phyloP scores from a whole-genome alignment of 2,329 filamentous ascomycete genomes.

The Talaromyces sp. region DNA sequence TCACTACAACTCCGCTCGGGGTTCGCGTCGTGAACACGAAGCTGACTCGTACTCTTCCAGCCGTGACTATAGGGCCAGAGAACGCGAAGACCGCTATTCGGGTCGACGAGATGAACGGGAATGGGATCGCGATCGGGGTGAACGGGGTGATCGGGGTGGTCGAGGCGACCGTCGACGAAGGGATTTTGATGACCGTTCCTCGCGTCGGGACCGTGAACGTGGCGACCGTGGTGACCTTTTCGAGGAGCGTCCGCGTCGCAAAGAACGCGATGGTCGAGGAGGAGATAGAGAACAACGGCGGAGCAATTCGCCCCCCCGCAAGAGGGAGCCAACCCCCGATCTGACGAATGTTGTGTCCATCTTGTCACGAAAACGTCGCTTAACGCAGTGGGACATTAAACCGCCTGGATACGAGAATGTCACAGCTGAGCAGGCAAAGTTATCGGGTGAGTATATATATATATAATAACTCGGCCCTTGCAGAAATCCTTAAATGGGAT shows the following conservation, averaged over 20 bases:
- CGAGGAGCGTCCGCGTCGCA: slow-evolving; percentile 24
- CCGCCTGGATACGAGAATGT: slow-evolving; percentile 97
- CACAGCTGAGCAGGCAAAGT: slow-evolving; percentile 94
- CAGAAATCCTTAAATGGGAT: neutral
- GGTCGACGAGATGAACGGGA: slow-evolving; percentile 68
- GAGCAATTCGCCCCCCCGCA: slow-evolving; percentile 79
- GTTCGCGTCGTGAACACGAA: slow-evolving; percentile 62
- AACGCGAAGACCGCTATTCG: slow-evolving; percentile 87
- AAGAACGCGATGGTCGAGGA: slow-evolving; percentile 40
- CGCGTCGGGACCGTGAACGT: slow-evolving; percentile 51
- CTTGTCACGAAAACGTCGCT: slow-evolving; percentile 76
- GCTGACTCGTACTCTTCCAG: slow-evolving; percentile 88
- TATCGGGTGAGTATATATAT: slow-evolving; percentile 56
- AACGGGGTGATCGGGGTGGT: slow-evolving; percentile 26
- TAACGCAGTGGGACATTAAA: slow-evolving; percentile 99
- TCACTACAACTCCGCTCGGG: slow-evolving; percentile 58
- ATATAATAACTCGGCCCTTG: neutral
- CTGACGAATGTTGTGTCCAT: slow-evolving; percentile 80
- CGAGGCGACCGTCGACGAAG: slow-evolving; percentile 41
- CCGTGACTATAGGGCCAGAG: slow-evolving; percentile 84
- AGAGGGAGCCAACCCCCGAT: slow-evolving; percentile 92
- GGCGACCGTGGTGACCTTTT: slow-evolving; percentile 38
- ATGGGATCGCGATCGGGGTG: slow-evolving; percentile 66
- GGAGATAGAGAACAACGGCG: slow-evolving; percentile 52
- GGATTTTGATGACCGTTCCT: slow-evolving; percentile 60